Base-by-base conservation (phyloP, 164 flowering plant genomes). In the Paratinospora sagittata region DNA sequence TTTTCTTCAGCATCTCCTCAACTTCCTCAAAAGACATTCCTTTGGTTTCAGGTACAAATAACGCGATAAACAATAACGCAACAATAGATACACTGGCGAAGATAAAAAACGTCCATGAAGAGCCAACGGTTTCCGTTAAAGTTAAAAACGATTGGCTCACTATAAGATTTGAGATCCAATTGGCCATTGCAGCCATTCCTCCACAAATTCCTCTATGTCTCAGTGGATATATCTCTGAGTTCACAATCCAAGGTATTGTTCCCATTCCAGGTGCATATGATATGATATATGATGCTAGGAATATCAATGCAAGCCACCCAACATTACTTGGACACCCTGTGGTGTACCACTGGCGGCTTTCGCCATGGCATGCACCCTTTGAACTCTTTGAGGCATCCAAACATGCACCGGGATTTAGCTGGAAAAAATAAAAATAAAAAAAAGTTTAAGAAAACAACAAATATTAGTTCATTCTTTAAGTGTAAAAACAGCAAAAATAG, bases 381-480 rank as follows among this genome's bases (percentile, higher is more conserved):
- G 72, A 17, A 0, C 5, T 70, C 17, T 80, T 61, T 0, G 63
- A 70, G 1, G 45, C 24, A 4, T 69, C 76, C 75, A 92, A 63
- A 57, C 97, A 94, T 39, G 97, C 93, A 70, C 97, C 97, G 0
- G 93, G 88, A 8, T 9, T 61, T 34, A 67, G 77, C 97, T 88
- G 90, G n/a, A n/a, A n/a, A n/a, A n/a, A n/a, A n/a, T n/a, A n/a
- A n/a, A n/a, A n/a, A n/a, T n/a, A n/a, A n/a, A 36, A 5, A 36
- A 3, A 13, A 68, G 39, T n/a, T 52, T n/a, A 6, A 43, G 12
- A 55, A 19, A 55, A 55, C 14, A 55, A 11, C 19, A 55, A 8
- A n/a, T 30, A 52, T 55, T 8, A 55, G 61, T 55, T 23, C 9
- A n/a, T 30, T 30, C 34, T 30, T 30, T 2, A 30, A 1, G 34